Base-by-base conservation (phyloP, 345 rosid species). In the Limnanthes douglasii region DNA sequence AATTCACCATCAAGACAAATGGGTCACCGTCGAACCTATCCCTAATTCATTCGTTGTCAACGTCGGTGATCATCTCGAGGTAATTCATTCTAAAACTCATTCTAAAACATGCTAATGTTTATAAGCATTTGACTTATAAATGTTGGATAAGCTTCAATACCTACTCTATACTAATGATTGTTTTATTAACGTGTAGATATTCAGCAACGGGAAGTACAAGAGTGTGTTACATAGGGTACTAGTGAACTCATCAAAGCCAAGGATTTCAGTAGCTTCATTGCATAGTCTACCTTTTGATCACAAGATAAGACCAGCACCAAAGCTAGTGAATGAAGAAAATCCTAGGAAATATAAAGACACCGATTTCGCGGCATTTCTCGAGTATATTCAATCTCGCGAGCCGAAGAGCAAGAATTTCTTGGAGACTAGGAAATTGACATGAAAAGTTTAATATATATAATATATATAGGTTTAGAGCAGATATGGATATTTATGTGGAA, bases 11-110 rank as follows among this genome's bases (percentile, higher is more conserved):
- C 27, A 57, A 21, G 72, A 59, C 5, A 57, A 73, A 10, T 81
- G 97, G 97, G 61, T 78, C 55, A 65, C 86, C 1, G 77, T 81
- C 46, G 65, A 75, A 21, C 92, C 97, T 2, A 65, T 70, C 27
- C 57, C 84, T 33, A 59, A 66, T 47, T 62, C 93, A 2, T 70
- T 81, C 43, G 92, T 75, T 5, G 58, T 86, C 45, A 81, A 86
- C 48, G 78, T 86, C 12, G 97, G 97, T 1, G 97, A 86, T 43
- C 94, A 86, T 48, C 85, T 86, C 9, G 97, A 86, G 94, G 97
- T 81, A 27, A 10, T 21, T 21, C n/a, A n/a, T n/a, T n/a, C n/a
- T n/a, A n/a, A n/a, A n/a, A n/a, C n/a, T n/a, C n/a, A n/a, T n/a
- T n/a, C n/a, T n/a, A n/a, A n/a, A n/a, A n/a, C n/a, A n/a, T n/a